phyloP scores from a whole-genome alignment of 495 filamentous ascomycete genomes.

The Aspergillus hancockii region DNA sequence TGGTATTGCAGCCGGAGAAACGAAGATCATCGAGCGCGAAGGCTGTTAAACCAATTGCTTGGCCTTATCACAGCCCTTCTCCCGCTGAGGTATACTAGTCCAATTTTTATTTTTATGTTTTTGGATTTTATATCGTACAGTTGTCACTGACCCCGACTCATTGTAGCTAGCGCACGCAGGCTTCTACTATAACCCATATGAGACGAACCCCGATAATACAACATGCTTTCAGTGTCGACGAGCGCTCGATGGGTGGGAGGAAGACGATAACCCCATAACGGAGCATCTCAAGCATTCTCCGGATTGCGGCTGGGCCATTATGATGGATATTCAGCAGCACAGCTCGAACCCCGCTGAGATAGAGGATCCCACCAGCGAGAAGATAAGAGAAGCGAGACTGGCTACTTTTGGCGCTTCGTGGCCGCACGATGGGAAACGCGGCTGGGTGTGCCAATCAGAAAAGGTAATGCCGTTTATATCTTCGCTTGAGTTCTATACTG shows the following conservation, averaged over 20 bases:
- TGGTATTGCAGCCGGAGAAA: conserved; percentile 56
- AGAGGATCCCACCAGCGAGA: conserved; percentile 70
- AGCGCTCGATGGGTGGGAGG: conserved; percentile 85
- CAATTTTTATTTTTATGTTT: too few species aligned
- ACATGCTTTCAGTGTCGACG: conserved; percentile 82
- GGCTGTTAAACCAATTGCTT: conserved; percentile 61
- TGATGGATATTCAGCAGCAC: conserved; percentile 66
- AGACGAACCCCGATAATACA: conserved; percentile 79
- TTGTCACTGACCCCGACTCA: conserved; percentile 12
- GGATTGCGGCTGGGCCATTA: conserved; percentile 86
- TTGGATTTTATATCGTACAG: neutral
- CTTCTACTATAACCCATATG: conserved; percentile 80
- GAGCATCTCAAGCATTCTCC: conserved; percentile 84
- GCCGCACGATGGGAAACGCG: conserved; percentile 86
- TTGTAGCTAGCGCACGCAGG: conserved; percentile 82
- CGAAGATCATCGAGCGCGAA: conserved; percentile 68
- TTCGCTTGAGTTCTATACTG: neutral
- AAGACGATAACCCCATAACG: conserved; percentile 71
- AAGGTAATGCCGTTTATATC: conserved; percentile 57
- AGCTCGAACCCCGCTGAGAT: conserved; percentile 61
- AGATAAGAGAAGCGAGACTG: conserved; percentile 72
- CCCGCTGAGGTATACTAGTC: conserved; percentile 59
- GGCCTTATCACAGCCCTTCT: conserved; percentile 72
- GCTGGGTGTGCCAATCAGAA: conserved; percentile 83
- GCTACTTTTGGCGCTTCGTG: conserved; percentile 76